Base-by-base conservation (phyloP, 148 eudicot species). In the Talinum fruticosum region DNA sequence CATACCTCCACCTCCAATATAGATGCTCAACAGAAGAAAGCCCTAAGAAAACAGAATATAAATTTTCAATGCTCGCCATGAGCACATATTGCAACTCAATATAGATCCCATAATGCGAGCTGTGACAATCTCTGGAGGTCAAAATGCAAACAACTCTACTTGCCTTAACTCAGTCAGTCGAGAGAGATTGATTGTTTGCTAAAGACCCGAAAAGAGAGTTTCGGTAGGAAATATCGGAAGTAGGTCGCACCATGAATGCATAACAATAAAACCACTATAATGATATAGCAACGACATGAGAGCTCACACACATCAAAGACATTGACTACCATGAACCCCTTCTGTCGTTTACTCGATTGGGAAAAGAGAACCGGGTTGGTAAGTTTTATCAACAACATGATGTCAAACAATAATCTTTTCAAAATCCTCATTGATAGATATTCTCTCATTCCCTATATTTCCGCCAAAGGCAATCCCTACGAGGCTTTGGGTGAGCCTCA, bases 401-500 rank as follows among this genome's bases (percentile, higher is more conserved):
- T 94, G 98, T 10, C 92, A 89, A 16, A 94, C 8, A n/a, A 88
- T 88, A 78, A 90, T 75, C 73, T 74, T 89, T 51, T 92, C 79
- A 83, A 94, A 92, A 83, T 94, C 98, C 73, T 90, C 94, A 77
- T 90, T 91, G 41, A 94, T 77, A 81, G 85, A 94, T 65, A 94
- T 83, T 82, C 98, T 88, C 75, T 92, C 92, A 26, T 89, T 89
- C 73, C 96, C 91, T 44, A 69, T 53, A 26, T 93, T 86, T 54
- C 98, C 97, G 80, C 98, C 97, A 85, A 92, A 95, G 68, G 87
- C 96, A 72, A 95, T 79, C 66, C 97, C 97, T 15, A 84, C 90
- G 59, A 96, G n/a, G 92, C 86, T 89, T 90, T 68, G 97, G 98
- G 67, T 85, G 86, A 30, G 92, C 84, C 7, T 92, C 97, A 33